Evolutionary conservation across 495 filamentous ascomycete genomes (phyloP).

Genomic region (Penicillium goetzii): DNA sequence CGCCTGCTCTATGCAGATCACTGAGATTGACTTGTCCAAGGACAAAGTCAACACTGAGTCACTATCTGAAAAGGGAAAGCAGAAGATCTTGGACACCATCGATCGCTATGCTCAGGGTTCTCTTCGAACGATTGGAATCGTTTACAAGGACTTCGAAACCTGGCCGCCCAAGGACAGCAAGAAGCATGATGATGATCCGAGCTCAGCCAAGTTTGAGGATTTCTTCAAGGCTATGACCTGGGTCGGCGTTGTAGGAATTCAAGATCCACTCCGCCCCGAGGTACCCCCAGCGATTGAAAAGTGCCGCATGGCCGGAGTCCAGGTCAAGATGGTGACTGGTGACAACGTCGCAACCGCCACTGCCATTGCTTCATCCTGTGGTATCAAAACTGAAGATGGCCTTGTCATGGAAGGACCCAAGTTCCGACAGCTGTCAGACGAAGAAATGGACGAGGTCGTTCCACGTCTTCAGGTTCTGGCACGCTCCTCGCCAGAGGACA

Average conservation of each 20-base stretch:
- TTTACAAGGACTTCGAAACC: constrained; percentile 64
- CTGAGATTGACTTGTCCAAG: constrained; percentile 26
- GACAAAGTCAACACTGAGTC: constrained; percentile 43
- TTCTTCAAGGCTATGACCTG: constrained; percentile 64
- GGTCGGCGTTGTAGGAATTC: constrained; percentile 66
- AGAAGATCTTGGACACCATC: constrained; percentile 47
- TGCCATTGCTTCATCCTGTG: constrained; percentile 82
- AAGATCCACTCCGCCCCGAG: constrained; percentile 70
- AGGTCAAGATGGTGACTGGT: constrained; percentile 88
- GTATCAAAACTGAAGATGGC: constrained; percentile 75
- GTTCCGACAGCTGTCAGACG: constrained; percentile 75
- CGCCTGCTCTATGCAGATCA: constrained; percentile 47
- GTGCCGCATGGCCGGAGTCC: constrained; percentile 77
- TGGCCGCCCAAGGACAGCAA: constrained; percentile 60
- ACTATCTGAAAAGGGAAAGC: constrained; percentile 37
- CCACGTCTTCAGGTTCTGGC: constrained; percentile 81
- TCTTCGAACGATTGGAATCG: constrained; percentile 64
- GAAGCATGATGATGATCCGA: constrained; percentile 53
- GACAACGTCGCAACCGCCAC: constrained; percentile 82
- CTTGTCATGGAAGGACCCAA: constrained; percentile 82
- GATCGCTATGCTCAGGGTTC: constrained; percentile 60
- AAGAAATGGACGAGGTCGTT: constrained; percentile 71
- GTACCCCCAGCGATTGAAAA: constrained; percentile 74
- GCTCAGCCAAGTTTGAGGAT: constrained; percentile 58
- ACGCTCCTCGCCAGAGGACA: constrained; percentile 86